Base-by-base conservation (phyloP, 2,329 filamentous ascomycete species). In the Microcyclospora tardicrescens region DNA sequence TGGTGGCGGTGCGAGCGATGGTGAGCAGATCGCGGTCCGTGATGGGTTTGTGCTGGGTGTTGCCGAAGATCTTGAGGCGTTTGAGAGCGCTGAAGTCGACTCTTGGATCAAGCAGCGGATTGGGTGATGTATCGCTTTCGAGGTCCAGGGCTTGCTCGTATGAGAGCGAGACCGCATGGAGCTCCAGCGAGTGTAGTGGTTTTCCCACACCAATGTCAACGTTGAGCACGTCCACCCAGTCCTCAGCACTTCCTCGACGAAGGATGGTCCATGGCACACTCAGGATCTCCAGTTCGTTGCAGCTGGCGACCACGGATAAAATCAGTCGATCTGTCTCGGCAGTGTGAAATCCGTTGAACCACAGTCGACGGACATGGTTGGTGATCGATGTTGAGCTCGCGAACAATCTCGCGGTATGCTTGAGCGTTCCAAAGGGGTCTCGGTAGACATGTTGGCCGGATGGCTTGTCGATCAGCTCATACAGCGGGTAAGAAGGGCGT, bases 341-440 rank as follows among this genome's bases (percentile, higher is more conserved):
- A 6, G 63, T 63, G 54, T 72, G 66, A 53, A 72, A 71, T 36
- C 69, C 69, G 41, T 72, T 66, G 53, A 73, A 71, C 67, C 68
- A 72, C 49, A 73, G 60, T 34, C 68, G 65, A 39, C 63, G 65
- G 39, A 72, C 68, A 48, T 69, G 62, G 15, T 59, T 56, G 2
- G 68, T 68, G 9, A 71, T 57, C 24, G 60, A 53, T 2, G 68
- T 65, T 36, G 62, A 64, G 30, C 60, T 48, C 28, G 57, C 53
- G 49, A 72, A 66, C 16, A 71, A 62, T 28, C 56, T 53, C 14
- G 64, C 61, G 3, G 68, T 71, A 29, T 63, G 57, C 53, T 62
- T 64, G 37, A 73, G 58, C 1, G 65, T 66, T 37, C 60, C 58
- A 53, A 67, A 71, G 1, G 69, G 69, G 51, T 72, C 66, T 36